Conservation (phyloP, 2,329 filamentous ascomycete genomes). For the Penicillium nordicum region DNA sequence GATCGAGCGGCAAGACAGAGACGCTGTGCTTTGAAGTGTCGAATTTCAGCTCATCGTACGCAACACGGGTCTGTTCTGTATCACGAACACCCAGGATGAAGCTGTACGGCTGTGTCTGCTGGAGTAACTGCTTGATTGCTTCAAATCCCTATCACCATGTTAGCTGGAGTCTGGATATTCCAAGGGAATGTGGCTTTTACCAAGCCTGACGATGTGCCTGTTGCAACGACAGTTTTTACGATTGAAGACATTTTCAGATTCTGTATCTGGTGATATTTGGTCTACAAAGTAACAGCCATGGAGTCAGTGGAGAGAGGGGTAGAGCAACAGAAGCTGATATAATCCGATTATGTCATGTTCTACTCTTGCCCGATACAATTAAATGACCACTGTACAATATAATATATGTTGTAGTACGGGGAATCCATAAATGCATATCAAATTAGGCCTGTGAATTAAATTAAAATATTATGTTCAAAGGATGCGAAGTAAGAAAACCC, state of each 20-base stretch:
- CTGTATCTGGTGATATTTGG: neutral
- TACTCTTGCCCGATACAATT: neutral
- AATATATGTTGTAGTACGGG: neutral
- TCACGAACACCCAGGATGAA: conserved; percentile 26
- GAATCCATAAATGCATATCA: neutral
- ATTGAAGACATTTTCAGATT: conserved; percentile 10
- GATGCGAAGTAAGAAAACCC: neutral
- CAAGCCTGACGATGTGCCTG: conserved; percentile 21
- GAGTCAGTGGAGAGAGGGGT: neutral
- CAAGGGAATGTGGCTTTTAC: conserved; percentile 2
- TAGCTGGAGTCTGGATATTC: neutral
- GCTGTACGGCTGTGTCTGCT: conserved; percentile 20
- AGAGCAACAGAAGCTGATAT: neutral
- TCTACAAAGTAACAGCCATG: neutral
- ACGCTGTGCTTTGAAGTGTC: conserved; percentile 21
- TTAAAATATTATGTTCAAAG: neutral
- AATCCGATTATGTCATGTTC: neutral
- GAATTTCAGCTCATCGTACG: conserved; percentile 19
- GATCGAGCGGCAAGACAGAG: conserved; percentile 20
- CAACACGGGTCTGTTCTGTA: conserved; percentile 14
- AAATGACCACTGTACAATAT: too few species aligned
- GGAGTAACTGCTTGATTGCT: conserved; percentile 23
- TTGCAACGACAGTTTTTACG: conserved; percentile 20
- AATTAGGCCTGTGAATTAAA: neutral
- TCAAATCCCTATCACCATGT: conserved; percentile 23